Conservation (phyloP, 164 flowering plant genomes). For the Piper betle region DNA sequence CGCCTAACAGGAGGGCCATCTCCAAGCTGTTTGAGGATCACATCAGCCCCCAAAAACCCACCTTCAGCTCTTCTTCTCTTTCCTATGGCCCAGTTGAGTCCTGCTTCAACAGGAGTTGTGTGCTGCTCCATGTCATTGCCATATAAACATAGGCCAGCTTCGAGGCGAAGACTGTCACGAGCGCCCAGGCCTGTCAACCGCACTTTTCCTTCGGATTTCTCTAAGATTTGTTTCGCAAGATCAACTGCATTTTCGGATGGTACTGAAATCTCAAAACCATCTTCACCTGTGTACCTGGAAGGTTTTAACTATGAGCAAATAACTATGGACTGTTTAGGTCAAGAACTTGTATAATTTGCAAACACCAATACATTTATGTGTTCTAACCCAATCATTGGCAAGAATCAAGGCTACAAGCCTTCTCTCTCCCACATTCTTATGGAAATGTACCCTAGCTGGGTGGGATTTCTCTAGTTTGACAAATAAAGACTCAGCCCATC, state of each 20-base stretch:
- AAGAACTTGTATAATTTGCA: too few species aligned
- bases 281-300: constrained; percentile 96
- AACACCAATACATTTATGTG: too few species aligned
- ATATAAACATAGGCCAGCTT: constrained; percentile 90
- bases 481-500: background rate
- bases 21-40: constrained; percentile 76
- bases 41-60: constrained; percentile 86
- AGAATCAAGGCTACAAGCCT: too few species aligned
- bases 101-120: constrained; percentile 84
- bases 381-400: too few species aligned
- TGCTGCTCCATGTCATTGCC: constrained; percentile 99
- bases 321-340: too few species aligned
- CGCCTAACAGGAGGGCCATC: constrained; percentile 74
- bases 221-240: constrained; percentile 82
- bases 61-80: constrained; percentile 91
- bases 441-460: background rate
- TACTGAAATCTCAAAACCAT: constrained; percentile 97
- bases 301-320: background rate
- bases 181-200: constrained; percentile 95
- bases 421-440: background rate
- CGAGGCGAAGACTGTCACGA: constrained; percentile 94
- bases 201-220: constrained; percentile 86
- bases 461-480: background rate
- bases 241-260: constrained; percentile 86
- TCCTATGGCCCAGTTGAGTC: constrained; percentile 94